Evolutionary conservation across 768 basidiomycete genomes (phyloP), one percentile per base, ranked within the genome.

Genomic region (Suillus tomentosus): DNA sequence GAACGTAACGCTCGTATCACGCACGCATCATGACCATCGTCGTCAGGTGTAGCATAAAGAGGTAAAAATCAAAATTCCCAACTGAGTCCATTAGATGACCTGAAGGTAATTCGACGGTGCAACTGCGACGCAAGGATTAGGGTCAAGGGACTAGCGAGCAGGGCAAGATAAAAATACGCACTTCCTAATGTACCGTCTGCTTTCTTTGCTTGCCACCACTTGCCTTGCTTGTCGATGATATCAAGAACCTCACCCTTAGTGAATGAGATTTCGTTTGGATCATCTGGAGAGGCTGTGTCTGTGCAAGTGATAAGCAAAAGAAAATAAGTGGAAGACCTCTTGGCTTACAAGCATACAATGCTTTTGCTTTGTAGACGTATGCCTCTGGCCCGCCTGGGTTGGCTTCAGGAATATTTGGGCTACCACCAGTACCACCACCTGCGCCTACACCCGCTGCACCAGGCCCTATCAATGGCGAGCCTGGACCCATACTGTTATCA

Each of bases 181-280:
- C 92, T 94, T 80, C 92, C 92, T 68, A 86, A 72, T 51, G 80
- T 73, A 60, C 92, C 94, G 73, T 95, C 94, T 19, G 81, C 69
- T 77, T 91, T 95, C 72, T 79, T 87, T 42, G 92, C 91, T 71
- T 93, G 92, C 94, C 94, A 95, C 94, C 94, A 94, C 73, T 94
- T 93, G 58, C 92, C 92, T 70, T 92, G 87, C 77, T 94, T 95
- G 78, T 99, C 96, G 63, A 95, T 76, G 62, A 99, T 91, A 66
- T 97, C 95, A 66, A 99, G 85, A 47, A 94, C 81, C 72, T 98
- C 96, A 61, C 95, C 94, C 76, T 98, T 98, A 60, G 79, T 72
- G 77, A 99, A 98, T 56, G 93, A 92, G 47, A 99, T 91, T 78
- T 99, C 97, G 72, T 93, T 97, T 14, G 96, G 93, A 75, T 99